These are phyloP conservation scores for Neurospora sp. DNA, from an alignment of 495 filamentous ascomycete species.

Conservation along the genomic window DNA sequence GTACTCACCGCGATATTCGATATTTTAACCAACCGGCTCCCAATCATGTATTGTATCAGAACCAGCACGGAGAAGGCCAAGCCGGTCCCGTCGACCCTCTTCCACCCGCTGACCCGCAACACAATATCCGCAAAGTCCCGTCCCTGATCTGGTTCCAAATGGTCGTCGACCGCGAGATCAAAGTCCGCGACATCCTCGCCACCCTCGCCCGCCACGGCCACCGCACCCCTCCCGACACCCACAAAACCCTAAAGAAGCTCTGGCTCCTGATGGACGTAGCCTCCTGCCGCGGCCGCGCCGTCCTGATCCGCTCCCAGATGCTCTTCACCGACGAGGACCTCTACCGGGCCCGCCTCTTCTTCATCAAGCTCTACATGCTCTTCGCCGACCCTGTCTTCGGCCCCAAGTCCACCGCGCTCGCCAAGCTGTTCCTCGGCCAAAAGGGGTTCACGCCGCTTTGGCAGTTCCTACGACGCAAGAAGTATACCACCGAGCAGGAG, in stretches of 20 bases:
- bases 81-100: slow-evolving; percentile 1
- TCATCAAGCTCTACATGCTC: slow-evolving; percentile 52
- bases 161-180: slow-evolving; percentile 18
- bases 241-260: slow-evolving; percentile 43
- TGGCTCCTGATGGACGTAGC: slow-evolving; percentile 58
- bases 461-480: slow-evolving; percentile 35
- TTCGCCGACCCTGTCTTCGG: slow-evolving; percentile 43
- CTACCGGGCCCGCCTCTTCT: slow-evolving; percentile 43
- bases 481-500: slow-evolving; percentile 29
- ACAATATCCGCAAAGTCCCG: slow-evolving; percentile 14
- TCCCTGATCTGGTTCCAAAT: slow-evolving; percentile 23
- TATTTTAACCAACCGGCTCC: slow-evolving; percentile 5
- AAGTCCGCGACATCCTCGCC: slow-evolving; percentile 42
- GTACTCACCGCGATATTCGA: slow-evolving; percentile 8
- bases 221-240: slow-evolving; percentile 35
- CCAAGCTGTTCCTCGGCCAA: slow-evolving; percentile 51
- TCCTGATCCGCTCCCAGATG: slow-evolving; percentile 35
- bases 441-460: slow-evolving; percentile 39
- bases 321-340: slow-evolving; percentile 47
- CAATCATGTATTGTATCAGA: neutral
- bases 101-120: neutral
- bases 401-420: slow-evolving; percentile 28
- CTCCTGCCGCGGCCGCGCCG: slow-evolving; percentile 37
- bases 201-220: slow-evolving; percentile 41
- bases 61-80: neutral